Evolutionary conservation across 345 rosid genomes (phyloP).

Genomic region (Chamaenerion angustifolium): DNA sequence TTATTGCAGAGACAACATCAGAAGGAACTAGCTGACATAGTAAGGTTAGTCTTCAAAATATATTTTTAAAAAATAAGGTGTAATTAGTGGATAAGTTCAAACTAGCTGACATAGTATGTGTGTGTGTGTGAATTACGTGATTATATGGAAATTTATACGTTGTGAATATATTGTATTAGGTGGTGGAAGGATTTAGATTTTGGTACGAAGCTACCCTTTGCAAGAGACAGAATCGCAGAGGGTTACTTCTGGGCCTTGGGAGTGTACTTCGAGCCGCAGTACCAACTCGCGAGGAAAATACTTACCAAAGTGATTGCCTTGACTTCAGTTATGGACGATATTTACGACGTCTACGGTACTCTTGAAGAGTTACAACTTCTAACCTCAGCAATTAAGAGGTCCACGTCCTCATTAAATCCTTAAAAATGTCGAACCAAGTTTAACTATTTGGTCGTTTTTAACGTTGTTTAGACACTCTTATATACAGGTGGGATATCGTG

Average conservation of each 20-base stretch:
- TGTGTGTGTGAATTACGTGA: background rate
- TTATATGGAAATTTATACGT: no score
- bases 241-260: slow-evolving; percentile 9
- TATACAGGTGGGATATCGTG: slow-evolving; percentile 16
- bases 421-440: background rate
- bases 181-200: slow-evolving; percentile 8
- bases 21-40: slow-evolving; percentile 3
- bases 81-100: no score
- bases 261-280: slow-evolving; percentile 12
- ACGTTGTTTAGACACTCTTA: background rate
- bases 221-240: slow-evolving; percentile 2
- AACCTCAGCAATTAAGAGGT: slow-evolving; percentile 16
- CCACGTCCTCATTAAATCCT: no score
- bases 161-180: no score
- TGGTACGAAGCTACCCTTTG: background rate
- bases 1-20: slow-evolving; percentile 7
- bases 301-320: slow-evolving; percentile 12
- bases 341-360: slow-evolving; percentile 19
- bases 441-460: background rate
- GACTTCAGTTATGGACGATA: slow-evolving; percentile 9
- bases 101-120: no score
- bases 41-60: slow-evolving; percentile 4
- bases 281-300: slow-evolving; percentile 5
- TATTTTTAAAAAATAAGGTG: no score
- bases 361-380: slow-evolving; percentile 18